Conservation (phyloP, 305 asterid genomes). For the Fraxinus xanthoxyloides region DNA sequence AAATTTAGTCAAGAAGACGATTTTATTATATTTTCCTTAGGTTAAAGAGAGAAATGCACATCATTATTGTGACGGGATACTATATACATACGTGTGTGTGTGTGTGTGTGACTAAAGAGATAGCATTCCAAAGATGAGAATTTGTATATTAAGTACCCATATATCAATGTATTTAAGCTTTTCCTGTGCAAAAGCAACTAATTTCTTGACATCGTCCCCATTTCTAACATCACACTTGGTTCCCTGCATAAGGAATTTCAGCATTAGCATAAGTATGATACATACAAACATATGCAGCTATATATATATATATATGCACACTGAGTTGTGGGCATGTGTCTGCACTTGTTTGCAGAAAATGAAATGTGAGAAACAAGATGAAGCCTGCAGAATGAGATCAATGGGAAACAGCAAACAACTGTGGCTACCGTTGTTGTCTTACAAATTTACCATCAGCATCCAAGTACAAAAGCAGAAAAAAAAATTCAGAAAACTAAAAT, state of each 20-base stretch:
- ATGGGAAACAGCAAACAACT: not conserved
- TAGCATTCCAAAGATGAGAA: constrained; percentile 19
- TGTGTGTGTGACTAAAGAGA: not conserved
- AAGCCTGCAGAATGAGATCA: constrained; percentile 8
- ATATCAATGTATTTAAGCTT: constrained; percentile 72
- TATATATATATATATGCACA: not conserved
- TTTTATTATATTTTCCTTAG: not conserved
- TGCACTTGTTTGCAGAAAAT: not conserved
- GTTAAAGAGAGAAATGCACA: constrained; percentile 2
- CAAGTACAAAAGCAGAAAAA: not conserved
- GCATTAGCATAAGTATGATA: constrained; percentile 17
- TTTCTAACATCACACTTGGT: constrained; percentile 83
- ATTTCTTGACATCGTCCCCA: constrained; percentile 66
- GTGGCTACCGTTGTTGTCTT: not conserved
- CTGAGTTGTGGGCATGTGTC: not conserved
- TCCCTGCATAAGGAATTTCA: constrained; percentile 57
- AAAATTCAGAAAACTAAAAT: constrained; percentile 9
- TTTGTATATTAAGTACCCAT: constrained; percentile 57
- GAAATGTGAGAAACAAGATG: constrained; percentile 10
- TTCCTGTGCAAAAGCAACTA: constrained; percentile 75
- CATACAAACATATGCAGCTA: not conserved
- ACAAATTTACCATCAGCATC: constrained; percentile 7
- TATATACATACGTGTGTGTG: not conserved
- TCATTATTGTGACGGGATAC: not conserved
- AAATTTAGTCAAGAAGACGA: not conserved